These are phyloP conservation scores for Sutorius eximius DNA, from an alignment of 1,284 basidiomycete species.

Conservation along the genomic window DNA sequence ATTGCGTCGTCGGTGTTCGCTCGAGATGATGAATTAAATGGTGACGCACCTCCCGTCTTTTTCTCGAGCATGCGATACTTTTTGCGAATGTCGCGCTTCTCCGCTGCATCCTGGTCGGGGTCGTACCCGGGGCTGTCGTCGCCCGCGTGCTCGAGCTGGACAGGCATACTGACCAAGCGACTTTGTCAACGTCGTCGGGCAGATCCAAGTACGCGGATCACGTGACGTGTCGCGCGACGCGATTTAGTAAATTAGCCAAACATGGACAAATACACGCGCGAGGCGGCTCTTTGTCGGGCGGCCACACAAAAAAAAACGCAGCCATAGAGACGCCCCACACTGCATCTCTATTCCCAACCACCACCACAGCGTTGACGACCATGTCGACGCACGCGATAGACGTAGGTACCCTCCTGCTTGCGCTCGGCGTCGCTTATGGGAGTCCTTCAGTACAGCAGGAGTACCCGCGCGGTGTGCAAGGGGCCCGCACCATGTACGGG, in stretches of 20 bases:
- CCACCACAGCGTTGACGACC: neutral
- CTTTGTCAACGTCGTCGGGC: neutral
- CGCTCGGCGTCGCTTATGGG: constrained; percentile 7
- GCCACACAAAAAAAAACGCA: neutral
- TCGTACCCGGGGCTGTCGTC: constrained; percentile 54
- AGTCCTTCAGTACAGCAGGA: constrained; percentile 63
- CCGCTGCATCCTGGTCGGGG: constrained; percentile 76
- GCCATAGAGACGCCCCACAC: neutral
- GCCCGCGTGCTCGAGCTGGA: constrained; percentile 7
- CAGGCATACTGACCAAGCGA: constrained; percentile 13
- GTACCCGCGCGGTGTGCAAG: constrained; percentile 64
- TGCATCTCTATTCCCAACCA: neutral
- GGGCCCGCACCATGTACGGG: constrained; percentile 61
- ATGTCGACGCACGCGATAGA: constrained; percentile 43
- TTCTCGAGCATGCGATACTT: constrained; percentile 67
- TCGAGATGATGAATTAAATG: no score
- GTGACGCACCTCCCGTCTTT: constrained; percentile 55
- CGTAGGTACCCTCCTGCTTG: constrained; percentile 31
- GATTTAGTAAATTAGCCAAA: constrained; percentile 28
- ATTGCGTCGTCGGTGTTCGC: neutral
- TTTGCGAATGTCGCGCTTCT: constrained; percentile 69
- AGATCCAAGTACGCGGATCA: constrained; percentile 13
- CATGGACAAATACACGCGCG: constrained; percentile 14
- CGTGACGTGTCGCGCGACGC: constrained; percentile 31
- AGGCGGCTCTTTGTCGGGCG: neutral